Evolutionary conservation across 805 yeast genomes (phyloP).

Genomic region (Blastobotrys peoriensis): DNA sequence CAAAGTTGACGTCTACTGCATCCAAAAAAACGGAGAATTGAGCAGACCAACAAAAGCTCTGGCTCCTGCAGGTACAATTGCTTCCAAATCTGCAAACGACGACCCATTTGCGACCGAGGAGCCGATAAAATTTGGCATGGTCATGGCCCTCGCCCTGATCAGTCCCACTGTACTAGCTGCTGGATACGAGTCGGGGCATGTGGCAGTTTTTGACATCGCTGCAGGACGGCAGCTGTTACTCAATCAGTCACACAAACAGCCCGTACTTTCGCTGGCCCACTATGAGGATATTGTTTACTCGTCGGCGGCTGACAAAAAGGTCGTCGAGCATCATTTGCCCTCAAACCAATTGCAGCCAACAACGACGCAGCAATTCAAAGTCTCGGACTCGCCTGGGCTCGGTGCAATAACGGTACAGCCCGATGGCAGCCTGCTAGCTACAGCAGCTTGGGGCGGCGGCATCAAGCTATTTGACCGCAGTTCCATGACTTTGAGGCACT

Average conservation of each 20-base stretch:
- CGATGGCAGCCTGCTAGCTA: slow-evolving; percentile 22
- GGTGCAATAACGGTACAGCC: slow-evolving; percentile 23
- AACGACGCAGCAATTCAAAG: neutral
- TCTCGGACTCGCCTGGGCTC: slow-evolving; percentile 20
- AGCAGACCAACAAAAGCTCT: slow-evolving; percentile 19
- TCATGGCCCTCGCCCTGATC: slow-evolving; percentile 49
- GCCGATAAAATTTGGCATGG: slow-evolving; percentile 49
- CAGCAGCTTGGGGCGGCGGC: slow-evolving; percentile 38
- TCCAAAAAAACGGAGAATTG: slow-evolving; percentile 8
- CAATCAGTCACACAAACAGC: slow-evolving; percentile 27
- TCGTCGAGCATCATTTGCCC: slow-evolving; percentile 26
- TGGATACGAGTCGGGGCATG: slow-evolving; percentile 75
- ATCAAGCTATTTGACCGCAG: slow-evolving; percentile 28
- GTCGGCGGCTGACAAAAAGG: slow-evolving; percentile 29
- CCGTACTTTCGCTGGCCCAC: slow-evolving; percentile 26
- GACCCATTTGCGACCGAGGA: slow-evolving; percentile 17
- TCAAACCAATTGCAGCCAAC: too few species aligned
- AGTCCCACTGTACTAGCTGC: slow-evolving; percentile 31
- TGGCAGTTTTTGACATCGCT: slow-evolving; percentile 30
- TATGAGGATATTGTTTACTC: slow-evolving; percentile 23
- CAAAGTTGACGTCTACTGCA: slow-evolving; percentile 46
- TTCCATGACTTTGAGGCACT: slow-evolving; percentile 1
- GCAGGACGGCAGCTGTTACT: slow-evolving; percentile 11
- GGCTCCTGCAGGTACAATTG: too few species aligned
- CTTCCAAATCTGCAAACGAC: too few species aligned